Evolutionary conservation across 306 rosid genomes (phyloP).

Genomic region (Sicyos edulis): DNA sequence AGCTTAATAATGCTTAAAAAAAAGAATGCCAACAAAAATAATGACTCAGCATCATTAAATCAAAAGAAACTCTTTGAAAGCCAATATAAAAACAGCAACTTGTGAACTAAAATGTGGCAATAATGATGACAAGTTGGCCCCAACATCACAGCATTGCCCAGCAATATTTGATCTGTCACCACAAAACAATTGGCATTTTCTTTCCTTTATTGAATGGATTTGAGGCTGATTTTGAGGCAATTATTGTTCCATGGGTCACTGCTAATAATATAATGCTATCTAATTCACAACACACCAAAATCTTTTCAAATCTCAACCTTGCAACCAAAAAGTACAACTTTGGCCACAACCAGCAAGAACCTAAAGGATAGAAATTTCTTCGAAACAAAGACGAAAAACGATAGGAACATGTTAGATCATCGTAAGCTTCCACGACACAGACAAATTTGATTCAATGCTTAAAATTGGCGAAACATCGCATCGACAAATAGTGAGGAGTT

Average conservation of each 20-base stretch:
- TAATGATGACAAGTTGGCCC: background rate
- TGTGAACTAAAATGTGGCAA: too few relatives aligned
- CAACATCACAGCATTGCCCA: conserved; percentile 8
- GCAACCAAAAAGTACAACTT: background rate
- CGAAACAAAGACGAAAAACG: background rate
- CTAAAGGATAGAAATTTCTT: background rate
- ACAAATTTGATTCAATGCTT: background rate
- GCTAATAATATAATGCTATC: background rate
- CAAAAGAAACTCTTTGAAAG: background rate
- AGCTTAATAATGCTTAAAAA: too few relatives aligned
- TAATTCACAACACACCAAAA: conserved; percentile 1
- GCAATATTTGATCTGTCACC: background rate
- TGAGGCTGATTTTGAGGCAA: background rate
- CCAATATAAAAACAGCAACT: background rate
- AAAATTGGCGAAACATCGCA: conserved; percentile 9
- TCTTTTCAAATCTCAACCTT: background rate
- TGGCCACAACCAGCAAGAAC: background rate
- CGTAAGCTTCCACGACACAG: too few relatives aligned
- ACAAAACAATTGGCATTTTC: background rate
- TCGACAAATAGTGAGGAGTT: conserved; percentile 7
- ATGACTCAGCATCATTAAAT: background rate
- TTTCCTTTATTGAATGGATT: background rate
- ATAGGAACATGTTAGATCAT: background rate
- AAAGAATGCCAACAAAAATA: background rate
- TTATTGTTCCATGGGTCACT: background rate